A percentile compares a stretch with the other conserved stretches of the same genome.
phyloP scores from a whole-genome alignment of 2,329 filamentous ascomycete species.

The Apiospora phragmitis region DNA sequence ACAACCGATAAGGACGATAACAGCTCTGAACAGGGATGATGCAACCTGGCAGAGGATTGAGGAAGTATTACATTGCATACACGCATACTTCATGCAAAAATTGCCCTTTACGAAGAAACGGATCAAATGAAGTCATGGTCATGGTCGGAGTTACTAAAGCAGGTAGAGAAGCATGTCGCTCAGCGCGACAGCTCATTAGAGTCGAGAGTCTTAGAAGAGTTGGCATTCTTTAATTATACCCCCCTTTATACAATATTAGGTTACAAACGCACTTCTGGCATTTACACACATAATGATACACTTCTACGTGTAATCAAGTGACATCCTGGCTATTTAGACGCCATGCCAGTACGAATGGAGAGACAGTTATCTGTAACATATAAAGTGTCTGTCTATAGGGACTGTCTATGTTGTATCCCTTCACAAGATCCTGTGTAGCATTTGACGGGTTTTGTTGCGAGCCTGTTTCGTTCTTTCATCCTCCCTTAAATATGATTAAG shows the following conservation, averaged over 20 bases:
- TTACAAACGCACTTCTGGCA: not conserved
- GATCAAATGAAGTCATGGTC: not conserved
- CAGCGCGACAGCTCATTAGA: not conserved
- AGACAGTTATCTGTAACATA: not conserved
- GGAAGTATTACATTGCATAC: not conserved
- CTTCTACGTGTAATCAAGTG: not conserved
- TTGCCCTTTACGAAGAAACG: constrained; percentile 6
- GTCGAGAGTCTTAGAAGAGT: not conserved
- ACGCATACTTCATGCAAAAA: not conserved
- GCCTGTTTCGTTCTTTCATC: not conserved
- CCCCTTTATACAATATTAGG: not conserved
- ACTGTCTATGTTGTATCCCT: not conserved
- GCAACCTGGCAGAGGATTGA: not conserved
- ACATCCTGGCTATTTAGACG: not conserved
- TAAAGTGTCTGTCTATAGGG: not conserved
- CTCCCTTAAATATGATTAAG: not conserved
- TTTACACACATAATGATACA: not conserved
- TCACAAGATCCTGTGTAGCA: not conserved
- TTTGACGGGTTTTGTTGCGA: not conserved
- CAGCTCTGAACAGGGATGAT: not conserved
- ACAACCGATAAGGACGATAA: not conserved
- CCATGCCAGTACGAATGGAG: not conserved
- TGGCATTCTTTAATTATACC: not conserved
- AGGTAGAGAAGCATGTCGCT: not conserved
- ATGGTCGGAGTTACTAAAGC: not conserved